Evolutionary conservation across 345 rosid genomes (phyloP), one percentile per base, ranked within the genome.

Genomic region (Mangifera indica): DNA sequence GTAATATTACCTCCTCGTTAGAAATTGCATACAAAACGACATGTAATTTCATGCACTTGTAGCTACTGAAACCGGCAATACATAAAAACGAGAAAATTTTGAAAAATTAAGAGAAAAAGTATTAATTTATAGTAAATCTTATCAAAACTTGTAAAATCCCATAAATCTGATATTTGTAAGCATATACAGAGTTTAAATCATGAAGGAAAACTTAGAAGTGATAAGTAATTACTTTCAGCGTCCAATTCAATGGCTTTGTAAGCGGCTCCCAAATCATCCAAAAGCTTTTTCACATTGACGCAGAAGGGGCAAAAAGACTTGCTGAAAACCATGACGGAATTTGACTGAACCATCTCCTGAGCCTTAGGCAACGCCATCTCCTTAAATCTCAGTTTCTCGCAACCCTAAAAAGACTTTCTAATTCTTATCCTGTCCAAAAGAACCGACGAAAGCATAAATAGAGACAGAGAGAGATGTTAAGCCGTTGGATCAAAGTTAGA

Each of bases 311-410:
- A 92, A 70, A 4, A 86, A 21, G 88, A 7, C 70, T 90, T 92
- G 86, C 96, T 92, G 89, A 90, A 92, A 82, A 92, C 93, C 68
- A 88, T 85, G 73, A 90, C 92, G 64, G 89, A 9, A 22, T 90
- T 86, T 70, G 69, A 59, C 54, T 89, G 76, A 20, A 89, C 89
- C 49, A 81, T 48, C 63, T 92, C 92, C 71, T 87, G 76, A 2
- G 93, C 89, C 83, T 88, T 89, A 40, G 73, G 67, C 84, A 71
- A 62, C 46, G 97, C 93, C 93, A 86, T 84, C 34, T 69, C 67
- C 2, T 25, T 37, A 20, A 67, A 53, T 21, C 71, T 72, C 26
- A 6, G 32, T 1, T 29, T 29, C 32, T 29, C 32, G 1, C 22
- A 57, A 72, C 68, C 40, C 65, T 22, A 45, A 4, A 37, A 22